A percentile compares a stretch with the other conserved stretches of the same genome.
These are phyloP conservation scores for Bruguiera hainesii DNA, from an alignment of 441 rosid genomes.

Conservation along the genomic window DNA sequence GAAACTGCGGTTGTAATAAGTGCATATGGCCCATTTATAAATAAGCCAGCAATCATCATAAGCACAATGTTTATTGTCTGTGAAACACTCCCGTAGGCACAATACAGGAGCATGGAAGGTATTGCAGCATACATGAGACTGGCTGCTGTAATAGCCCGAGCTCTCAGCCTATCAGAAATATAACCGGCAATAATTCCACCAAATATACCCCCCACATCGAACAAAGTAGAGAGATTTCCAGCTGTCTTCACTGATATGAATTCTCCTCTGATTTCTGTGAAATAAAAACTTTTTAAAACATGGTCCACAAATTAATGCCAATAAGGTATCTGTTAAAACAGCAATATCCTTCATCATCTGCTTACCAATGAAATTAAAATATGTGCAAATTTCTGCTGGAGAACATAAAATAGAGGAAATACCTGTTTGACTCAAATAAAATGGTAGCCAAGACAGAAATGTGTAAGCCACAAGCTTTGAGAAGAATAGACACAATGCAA, in stretches of 20 bases:
- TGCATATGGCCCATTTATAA: constrained; percentile 91
- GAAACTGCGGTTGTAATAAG: constrained; percentile 89
- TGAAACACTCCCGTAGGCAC: constrained; percentile 62
- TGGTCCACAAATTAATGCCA: neutral
- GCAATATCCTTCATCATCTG: neutral
- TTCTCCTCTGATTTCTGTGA: constrained; percentile 85
- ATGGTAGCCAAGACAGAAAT: constrained; percentile 90
- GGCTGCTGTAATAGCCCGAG: constrained; percentile 80
- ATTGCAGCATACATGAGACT: constrained; percentile 73
- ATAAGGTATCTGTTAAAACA: neutral
- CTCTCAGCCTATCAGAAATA: constrained; percentile 75
- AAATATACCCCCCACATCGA: constrained; percentile 78
- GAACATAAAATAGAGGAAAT: constrained; percentile 16
- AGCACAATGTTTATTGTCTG: constrained; percentile 54
- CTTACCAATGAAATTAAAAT: too few relatives aligned
- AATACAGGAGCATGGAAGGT: constrained; percentile 69
- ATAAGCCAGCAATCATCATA: constrained; percentile 86
- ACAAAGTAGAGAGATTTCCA: constrained; percentile 83
- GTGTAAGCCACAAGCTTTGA: constrained; percentile 93
- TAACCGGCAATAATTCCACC: constrained; percentile 91
- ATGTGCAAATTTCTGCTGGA: neutral
- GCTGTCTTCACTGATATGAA: constrained; percentile 85
- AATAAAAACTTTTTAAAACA: constrained; percentile 3
- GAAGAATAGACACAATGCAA: constrained; percentile 86
- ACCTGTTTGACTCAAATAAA: constrained; percentile 91